These are phyloP conservation scores for Astraeus odoratus DNA, from an alignment of 768 basidiomycete genomes.

Conservation along the genomic window DNA sequence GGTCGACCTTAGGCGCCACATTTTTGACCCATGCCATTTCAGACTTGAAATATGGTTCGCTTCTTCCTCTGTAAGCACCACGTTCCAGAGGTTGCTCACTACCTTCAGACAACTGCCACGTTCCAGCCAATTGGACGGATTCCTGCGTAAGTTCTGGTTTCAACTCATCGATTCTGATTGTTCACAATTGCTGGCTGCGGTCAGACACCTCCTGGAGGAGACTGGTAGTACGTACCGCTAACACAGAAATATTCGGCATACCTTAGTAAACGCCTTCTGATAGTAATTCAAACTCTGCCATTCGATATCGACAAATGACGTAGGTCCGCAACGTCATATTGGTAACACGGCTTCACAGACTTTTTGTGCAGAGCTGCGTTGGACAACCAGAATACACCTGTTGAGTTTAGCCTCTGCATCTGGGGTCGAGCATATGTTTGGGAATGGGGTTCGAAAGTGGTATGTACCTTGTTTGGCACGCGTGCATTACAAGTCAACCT, in stretches of 20 bases:
- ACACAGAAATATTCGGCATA: neutral
- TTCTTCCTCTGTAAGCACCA: neutral
- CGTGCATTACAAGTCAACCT: neutral
- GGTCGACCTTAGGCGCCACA: neutral
- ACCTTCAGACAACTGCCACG: slow-evolving; percentile 44
- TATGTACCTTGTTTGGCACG: slow-evolving; percentile 12
- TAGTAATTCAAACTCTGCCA: slow-evolving; percentile 52
- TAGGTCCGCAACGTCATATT: slow-evolving; percentile 17
- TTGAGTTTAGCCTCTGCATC: slow-evolving; percentile 46
- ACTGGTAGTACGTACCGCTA: slow-evolving; percentile 41
- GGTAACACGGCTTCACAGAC: neutral
- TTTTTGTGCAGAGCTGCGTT: slow-evolving; percentile 35
- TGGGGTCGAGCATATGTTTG: slow-evolving; percentile 52
- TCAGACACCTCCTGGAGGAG: slow-evolving; percentile 32
- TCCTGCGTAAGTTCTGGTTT: slow-evolving; percentile 22
- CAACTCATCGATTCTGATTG: neutral
- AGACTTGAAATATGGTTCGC: slow-evolving; percentile 49
- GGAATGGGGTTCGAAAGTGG: slow-evolving; percentile 52
- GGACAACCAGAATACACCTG: slow-evolving; percentile 35
- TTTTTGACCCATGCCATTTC: neutral
- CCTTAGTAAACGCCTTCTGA: neutral
- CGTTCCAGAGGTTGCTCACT: neutral
- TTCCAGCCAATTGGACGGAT: slow-evolving; percentile 48
- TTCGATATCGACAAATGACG: slow-evolving; percentile 52
- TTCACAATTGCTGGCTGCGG: neutral